phyloP scores from a whole-genome alignment of 805 yeast genomes.

The Lipomyces mesembrius region DNA sequence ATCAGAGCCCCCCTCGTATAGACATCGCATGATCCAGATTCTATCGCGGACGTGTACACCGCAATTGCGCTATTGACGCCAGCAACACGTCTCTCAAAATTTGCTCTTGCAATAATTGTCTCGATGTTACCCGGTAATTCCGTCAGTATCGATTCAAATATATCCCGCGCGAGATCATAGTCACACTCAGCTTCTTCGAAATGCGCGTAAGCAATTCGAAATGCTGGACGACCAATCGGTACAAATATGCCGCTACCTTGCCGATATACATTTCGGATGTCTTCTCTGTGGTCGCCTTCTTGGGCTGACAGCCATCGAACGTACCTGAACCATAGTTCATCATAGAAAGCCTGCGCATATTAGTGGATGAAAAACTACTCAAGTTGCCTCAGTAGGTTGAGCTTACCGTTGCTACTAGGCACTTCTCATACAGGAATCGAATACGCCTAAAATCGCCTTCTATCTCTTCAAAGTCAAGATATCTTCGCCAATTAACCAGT shows the following conservation, averaged over 20 bases:
- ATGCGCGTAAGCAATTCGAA: conserved; percentile 44
- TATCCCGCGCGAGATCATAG: conserved; percentile 39
- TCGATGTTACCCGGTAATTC: conserved; percentile 44
- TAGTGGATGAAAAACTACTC: not conserved
- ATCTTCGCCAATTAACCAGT: conserved; percentile 61
- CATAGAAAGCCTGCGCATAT: conserved; percentile 52
- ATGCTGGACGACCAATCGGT: conserved; percentile 41
- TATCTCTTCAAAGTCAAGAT: conserved; percentile 59
- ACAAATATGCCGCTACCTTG: conserved; percentile 52
- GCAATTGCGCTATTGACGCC: conserved; percentile 33
- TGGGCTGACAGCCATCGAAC: conserved; percentile 54
- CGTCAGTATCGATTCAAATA: conserved; percentile 40
- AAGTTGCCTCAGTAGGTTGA: not conserved
- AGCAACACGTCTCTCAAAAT: conserved; percentile 39
- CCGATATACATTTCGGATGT: conserved; percentile 53
- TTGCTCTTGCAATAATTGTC: conserved; percentile 39
- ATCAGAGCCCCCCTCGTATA: conserved; percentile 36
- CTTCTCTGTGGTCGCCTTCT: conserved; percentile 41
- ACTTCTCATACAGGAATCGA: conserved; percentile 66
- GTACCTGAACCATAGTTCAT: conserved; percentile 72
- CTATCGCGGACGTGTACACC: conserved; percentile 27
- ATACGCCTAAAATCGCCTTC: conserved; percentile 45
- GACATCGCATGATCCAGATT: conserved; percentile 18
- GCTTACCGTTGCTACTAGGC: conserved; percentile 58
- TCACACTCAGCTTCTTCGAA: conserved; percentile 43